Evolutionary conservation across 164 flowering plant species (phyloP).

Genomic region (Vitis vinifera): DNA sequence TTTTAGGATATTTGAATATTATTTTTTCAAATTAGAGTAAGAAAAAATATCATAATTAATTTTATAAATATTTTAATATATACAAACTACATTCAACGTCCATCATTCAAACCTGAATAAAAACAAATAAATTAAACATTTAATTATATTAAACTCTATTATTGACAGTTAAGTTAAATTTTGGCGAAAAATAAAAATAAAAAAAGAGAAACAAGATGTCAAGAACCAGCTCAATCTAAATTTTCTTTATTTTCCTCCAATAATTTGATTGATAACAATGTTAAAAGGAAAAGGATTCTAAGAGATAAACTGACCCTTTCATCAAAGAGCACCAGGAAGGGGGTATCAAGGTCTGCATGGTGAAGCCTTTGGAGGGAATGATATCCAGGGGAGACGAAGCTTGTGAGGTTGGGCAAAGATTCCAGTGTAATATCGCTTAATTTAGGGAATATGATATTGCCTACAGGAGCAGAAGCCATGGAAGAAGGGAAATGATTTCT

Average conservation of each 20-base stretch:
- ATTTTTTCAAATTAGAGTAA: neutral
- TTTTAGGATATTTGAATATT: neutral
- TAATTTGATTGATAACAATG: no score
- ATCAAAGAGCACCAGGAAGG: no score
- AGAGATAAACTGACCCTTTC: no score
- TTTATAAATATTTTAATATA: neutral
- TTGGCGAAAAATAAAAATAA: neutral
- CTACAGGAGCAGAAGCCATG: neutral
- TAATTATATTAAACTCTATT: neutral
- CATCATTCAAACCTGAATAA: neutral
- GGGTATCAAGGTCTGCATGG: neutral
- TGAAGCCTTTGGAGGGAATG: neutral
- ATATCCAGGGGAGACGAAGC: neutral
- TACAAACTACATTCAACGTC: neutral
- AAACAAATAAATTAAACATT: neutral
- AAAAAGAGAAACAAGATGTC: no score
- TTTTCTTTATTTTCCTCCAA: no score
- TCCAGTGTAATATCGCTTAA: neutral
- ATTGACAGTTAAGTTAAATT: neutral
- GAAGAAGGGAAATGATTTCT: neutral
- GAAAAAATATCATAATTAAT: neutral
- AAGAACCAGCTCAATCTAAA: no score
- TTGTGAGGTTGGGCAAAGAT: neutral
- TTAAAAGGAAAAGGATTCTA: no score
- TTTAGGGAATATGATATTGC: slow-evolving; percentile 1